Conservation (phyloP, 2,329 filamentous ascomycete genomes). For the Camillea tinctor region DNA sequence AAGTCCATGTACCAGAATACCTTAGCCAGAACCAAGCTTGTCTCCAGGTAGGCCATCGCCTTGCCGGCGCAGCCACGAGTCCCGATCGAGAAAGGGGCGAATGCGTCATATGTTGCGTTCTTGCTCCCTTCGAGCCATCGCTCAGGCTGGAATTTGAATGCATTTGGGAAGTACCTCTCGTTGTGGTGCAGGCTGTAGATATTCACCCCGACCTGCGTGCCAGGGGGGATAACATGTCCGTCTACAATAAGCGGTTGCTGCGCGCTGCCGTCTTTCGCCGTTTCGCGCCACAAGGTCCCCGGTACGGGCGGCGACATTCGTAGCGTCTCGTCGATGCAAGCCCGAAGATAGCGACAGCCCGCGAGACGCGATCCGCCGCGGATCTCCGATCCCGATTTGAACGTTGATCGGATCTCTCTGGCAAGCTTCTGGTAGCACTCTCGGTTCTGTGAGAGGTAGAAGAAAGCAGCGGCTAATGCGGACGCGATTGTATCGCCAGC, state of each 20-base stretch:
- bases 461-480: conserved; percentile 19
- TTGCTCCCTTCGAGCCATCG: conserved; percentile 12
- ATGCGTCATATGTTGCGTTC: background rate
- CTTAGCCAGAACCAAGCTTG: conserved; percentile 1
- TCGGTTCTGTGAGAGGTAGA: conserved; percentile 25
- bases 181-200: conserved; percentile 8
- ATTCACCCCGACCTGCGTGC: conserved; percentile 5
- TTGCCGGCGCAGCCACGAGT: conserved; percentile 1
- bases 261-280: background rate
- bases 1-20: background rate
- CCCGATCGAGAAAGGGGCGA: conserved; percentile 3
- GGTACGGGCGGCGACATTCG: conserved; percentile 18
- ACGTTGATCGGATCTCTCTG: conserved; percentile 16
- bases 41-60: conserved; percentile 4
- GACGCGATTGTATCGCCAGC: conserved; percentile 36
- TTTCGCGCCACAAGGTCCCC: conserved; percentile 15
- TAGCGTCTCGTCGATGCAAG: conserved; percentile 22
- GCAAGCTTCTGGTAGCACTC: conserved; percentile 14
- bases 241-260: conserved; percentile 9
- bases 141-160: conserved; percentile 8
- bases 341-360: conserved; percentile 17
- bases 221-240: conserved; percentile 6
- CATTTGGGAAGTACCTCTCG: conserved; percentile 6
- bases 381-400: conserved; percentile 12
- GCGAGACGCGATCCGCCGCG: conserved; percentile 2